phyloP scores from a whole-genome alignment of 257 asterid species.

The Solanum clarkiae region DNA sequence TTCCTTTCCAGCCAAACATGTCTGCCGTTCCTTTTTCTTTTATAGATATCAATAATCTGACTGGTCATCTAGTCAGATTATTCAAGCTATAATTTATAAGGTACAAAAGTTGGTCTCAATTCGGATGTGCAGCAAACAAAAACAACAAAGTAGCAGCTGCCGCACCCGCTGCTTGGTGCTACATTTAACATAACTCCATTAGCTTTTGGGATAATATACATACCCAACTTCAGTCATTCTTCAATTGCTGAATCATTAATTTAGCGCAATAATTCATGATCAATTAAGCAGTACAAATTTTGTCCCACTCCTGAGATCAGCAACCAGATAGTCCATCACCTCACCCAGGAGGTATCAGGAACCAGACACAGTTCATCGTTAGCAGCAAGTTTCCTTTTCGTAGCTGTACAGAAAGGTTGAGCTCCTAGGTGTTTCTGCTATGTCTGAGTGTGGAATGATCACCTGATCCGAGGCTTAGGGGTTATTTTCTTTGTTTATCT shows the following conservation, averaged over 20 bases:
- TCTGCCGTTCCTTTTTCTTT: no score
- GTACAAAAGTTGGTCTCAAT: not conserved
- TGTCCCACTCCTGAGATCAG: not conserved
- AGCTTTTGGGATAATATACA: not conserved
- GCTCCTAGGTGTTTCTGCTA: not conserved
- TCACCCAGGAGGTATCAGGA: not conserved
- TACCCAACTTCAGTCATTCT: not conserved
- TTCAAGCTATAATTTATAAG: not conserved
- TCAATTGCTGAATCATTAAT: not conserved
- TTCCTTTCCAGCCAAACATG: not conserved
- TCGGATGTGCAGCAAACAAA: not conserved
- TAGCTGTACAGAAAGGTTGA: not conserved
- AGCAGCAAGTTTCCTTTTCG: not conserved
- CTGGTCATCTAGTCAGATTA: not conserved
- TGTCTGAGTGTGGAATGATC: not conserved
- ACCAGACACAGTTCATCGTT: not conserved
- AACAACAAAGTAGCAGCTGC: not conserved
- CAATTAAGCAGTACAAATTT: not conserved
- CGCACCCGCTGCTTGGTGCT: not conserved
- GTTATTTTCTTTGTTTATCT: conserved; percentile 45
- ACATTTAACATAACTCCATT: not conserved
- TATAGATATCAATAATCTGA: not conserved
- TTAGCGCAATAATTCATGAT: not conserved
- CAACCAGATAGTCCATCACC: not conserved
- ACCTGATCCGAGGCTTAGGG: not conserved